Conservation (phyloP, 306 rosid genomes). For the Cicer pinnatifidum region DNA sequence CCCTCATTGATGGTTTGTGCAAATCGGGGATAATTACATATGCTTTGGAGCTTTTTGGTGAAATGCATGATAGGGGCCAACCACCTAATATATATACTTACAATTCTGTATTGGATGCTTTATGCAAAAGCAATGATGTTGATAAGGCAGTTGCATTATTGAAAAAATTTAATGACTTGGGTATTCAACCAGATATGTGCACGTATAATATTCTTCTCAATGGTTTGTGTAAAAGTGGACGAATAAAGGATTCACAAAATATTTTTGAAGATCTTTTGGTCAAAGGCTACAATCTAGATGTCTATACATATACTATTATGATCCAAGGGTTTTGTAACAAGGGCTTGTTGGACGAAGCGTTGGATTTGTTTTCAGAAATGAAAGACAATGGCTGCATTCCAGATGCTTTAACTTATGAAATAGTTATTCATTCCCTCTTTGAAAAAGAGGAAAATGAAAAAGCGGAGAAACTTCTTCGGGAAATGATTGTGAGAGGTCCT, state of each 20-base stretch:
- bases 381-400: neutral
- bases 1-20: constrained; percentile 21
- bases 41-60: constrained; percentile 23
- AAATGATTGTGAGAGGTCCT: neutral
- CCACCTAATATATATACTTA: neutral
- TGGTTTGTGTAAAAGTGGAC: neutral
- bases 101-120: neutral
- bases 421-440: neutral
- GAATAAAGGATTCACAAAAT: neutral
- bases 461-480: constrained; percentile 7
- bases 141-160: neutral
- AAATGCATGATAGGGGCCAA: constrained; percentile 30
- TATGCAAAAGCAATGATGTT: neutral
- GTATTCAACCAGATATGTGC: neutral
- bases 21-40: constrained; percentile 15
- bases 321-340: neutral
- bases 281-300: neutral
- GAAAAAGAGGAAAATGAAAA: neutral
- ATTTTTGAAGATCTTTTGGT: neutral
- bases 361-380: neutral
- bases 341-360: neutral
- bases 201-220: neutral
- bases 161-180: neutral
- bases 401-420: neutral
- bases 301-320: neutral